phyloP scores from a whole-genome alignment of 2,329 filamentous ascomycete genomes.

The Coniochaeta prunicola region DNA sequence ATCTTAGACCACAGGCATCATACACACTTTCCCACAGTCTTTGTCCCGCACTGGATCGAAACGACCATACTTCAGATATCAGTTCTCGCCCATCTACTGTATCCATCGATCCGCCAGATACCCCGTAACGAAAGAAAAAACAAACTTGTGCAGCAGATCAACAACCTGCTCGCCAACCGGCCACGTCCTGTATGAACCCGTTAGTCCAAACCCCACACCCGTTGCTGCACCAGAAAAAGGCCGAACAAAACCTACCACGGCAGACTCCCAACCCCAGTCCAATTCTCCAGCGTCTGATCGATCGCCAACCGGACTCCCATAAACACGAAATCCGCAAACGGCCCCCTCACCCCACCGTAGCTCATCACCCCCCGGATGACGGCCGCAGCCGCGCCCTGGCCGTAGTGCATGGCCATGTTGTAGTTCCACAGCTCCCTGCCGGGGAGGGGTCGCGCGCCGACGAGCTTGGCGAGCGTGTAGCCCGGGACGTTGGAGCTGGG shows the following conservation, averaged over 20 bases:
- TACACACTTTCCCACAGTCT: no score
- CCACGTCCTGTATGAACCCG: constrained; percentile 9
- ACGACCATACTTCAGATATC: no score
- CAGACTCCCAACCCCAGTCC: constrained; percentile 11
- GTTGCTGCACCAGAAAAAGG: background rate
- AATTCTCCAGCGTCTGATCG: constrained; percentile 15
- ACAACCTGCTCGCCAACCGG: constrained; percentile 12
- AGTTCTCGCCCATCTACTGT: no score
- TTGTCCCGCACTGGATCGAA: no score
- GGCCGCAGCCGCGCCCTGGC: constrained; percentile 11
- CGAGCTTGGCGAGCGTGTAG: constrained; percentile 9
- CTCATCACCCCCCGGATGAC: constrained; percentile 9
- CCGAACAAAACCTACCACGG: constrained; percentile 7
- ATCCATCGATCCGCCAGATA: constrained; percentile 11
- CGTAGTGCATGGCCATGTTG: constrained; percentile 16
- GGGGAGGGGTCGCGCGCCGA: constrained; percentile 5
- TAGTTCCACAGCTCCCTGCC: constrained; percentile 8
- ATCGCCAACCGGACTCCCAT: constrained; percentile 10
- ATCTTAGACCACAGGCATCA: no score
- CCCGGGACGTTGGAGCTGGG: constrained; percentile 13
- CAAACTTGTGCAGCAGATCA: constrained; percentile 13
- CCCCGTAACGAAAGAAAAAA: constrained; percentile 12
- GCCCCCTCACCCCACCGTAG: constrained; percentile 10
- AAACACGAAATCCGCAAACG: constrained; percentile 15
- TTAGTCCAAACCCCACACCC: background rate